These are phyloP conservation scores for Schoenoplectus triqueter DNA, from an alignment of 202 grass and related monocot species.

Conservation along the genomic window DNA sequence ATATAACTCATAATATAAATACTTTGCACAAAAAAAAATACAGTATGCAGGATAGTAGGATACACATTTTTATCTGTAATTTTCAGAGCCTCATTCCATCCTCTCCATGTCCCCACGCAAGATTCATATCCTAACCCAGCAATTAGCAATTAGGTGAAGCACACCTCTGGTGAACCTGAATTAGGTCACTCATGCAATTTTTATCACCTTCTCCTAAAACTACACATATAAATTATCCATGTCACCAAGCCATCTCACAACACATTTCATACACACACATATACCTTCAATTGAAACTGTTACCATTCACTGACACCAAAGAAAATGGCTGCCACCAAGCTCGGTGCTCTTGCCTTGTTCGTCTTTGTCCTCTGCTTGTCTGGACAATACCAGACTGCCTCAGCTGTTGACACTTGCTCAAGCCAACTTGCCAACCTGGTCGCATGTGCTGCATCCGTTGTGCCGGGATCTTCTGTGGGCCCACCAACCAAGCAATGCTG, in stretches of 20 bases:
- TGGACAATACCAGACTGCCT: slow-evolving; percentile 33
- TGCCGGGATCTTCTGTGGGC: slow-evolving; percentile 54
- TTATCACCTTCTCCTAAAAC: background rate
- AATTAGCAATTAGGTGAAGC: slow-evolving; percentile 23
- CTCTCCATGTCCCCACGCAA: slow-evolving; percentile 6
- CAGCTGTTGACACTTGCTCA: slow-evolving; percentile 52
- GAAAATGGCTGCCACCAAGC: slow-evolving; percentile 4
- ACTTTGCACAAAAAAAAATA: background rate
- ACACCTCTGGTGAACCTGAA: slow-evolving; percentile 6
- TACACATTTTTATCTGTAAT: background rate
- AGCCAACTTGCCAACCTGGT: slow-evolving; percentile 61
- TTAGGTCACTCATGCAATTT: slow-evolving; percentile 33
- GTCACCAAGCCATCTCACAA: background rate
- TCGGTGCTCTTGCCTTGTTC: slow-evolving; percentile 32
- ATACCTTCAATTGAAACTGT: background rate
- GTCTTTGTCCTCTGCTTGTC: slow-evolving; percentile 43
- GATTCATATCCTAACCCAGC: background rate
- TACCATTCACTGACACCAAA: background rate
- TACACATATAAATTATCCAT: slow-evolving; percentile 4
- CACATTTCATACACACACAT: background rate
- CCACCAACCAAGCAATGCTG: slow-evolving; percentile 73
- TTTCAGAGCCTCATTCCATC: background rate
- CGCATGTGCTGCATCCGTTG: slow-evolving; percentile 60
- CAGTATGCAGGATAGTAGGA: background rate
- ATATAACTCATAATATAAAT: slow-evolving; percentile 5